Conservation (phyloP, 257 asterid genomes). For the Jaltomata sinuosa region DNA sequence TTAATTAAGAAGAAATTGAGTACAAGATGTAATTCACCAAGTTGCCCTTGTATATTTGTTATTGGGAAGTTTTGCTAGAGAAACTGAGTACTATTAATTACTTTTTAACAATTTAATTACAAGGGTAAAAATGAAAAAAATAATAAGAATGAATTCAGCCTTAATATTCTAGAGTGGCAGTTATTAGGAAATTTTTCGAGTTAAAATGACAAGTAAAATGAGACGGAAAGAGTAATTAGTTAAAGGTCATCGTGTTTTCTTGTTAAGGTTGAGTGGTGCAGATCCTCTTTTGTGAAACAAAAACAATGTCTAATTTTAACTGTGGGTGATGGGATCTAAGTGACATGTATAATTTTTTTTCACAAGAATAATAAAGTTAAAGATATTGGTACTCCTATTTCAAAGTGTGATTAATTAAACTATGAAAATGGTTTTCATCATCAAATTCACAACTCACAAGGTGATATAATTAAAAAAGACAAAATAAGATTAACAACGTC, state of each 20-base stretch:
- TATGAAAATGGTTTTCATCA: not conserved
- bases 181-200: no score
- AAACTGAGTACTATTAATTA: not conserved
- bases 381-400: not conserved
- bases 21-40: no score
- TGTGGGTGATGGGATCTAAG: slow-evolving; percentile 19
- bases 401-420: not conserved
- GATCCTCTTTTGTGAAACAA: not conserved
- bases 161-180: no score
- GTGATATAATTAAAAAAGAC: not conserved
- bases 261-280: not conserved
- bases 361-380: not conserved
- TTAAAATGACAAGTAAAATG: no score
- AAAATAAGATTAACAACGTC: not conserved
- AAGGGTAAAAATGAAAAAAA: not conserved
- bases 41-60: not conserved
- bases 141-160: no score
- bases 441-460: not conserved
- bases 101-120: no score
- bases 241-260: not conserved
- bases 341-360: not conserved
- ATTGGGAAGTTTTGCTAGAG: not conserved
- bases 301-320: not conserved
- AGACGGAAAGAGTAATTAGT: not conserved
- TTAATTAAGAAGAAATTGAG: no score